These are phyloP conservation scores for Aspergillus versicolor DNA, from an alignment of 2,329 filamentous ascomycete genomes.

Conservation along the genomic window DNA sequence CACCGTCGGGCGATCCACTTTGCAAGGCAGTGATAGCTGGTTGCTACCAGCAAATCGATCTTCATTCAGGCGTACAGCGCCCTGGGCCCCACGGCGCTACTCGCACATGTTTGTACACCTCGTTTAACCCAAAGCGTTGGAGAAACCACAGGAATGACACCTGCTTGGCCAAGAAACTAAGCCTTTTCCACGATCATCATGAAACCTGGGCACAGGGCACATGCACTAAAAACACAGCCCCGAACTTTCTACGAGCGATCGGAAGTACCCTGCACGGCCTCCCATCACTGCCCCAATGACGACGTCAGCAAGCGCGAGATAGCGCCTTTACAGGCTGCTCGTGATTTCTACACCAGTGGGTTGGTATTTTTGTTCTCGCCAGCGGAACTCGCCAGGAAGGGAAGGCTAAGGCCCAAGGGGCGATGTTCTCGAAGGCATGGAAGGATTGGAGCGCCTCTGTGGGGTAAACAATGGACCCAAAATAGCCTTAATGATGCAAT, in stretches of 20 bases:
- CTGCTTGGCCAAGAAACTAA: background rate
- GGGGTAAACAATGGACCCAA: background rate
- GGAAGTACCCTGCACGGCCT: background rate
- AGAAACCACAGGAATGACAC: too few relatives aligned
- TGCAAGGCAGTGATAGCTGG: too few relatives aligned
- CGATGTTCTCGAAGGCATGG: constrained; percentile 3
- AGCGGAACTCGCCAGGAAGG: too few relatives aligned
- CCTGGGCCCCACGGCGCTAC: too few relatives aligned
- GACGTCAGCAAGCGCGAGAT: background rate
- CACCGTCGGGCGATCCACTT: too few relatives aligned
- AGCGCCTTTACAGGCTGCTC: too few relatives aligned
- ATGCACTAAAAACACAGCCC: constrained; percentile 3
- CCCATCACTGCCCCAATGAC: background rate
- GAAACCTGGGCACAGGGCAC: background rate
- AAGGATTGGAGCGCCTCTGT: background rate
- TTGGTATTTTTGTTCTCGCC: too few relatives aligned
- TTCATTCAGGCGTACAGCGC: too few relatives aligned
- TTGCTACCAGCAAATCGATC: too few relatives aligned
- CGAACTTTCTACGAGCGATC: background rate
- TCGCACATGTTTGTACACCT: too few relatives aligned
- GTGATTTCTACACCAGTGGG: too few relatives aligned
- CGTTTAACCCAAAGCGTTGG: too few relatives aligned
- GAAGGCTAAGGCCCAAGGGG: background rate
- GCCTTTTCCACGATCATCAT: background rate
- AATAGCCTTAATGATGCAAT: constrained; percentile 3